Evolutionary conservation across 2,329 filamentous ascomycete genomes (phyloP), one percentile per base, ranked within the genome.

Genomic region (Grosmannia clavigera): DNA sequence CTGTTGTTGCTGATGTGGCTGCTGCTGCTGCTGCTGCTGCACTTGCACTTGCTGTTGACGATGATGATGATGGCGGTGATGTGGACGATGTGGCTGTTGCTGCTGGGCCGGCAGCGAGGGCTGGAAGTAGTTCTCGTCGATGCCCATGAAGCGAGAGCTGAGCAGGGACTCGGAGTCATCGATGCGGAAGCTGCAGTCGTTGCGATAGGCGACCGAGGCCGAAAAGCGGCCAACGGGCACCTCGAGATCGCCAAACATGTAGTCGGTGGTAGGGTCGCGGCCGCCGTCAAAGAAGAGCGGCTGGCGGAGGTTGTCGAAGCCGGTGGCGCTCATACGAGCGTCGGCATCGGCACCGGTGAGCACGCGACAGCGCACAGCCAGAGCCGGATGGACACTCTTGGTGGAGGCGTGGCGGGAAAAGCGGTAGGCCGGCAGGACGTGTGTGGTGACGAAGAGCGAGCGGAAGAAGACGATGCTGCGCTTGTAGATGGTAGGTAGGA

Each of bases 381-480:
- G 75, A 70, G 77, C 77, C 46, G 73, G 81, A 78, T 77, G 84
- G 74, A 84, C 83, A 64, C 83, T 81, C 72, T 92, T 92, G 25
- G 83, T 81, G 64, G 88, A 79, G 57, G 82, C 84, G 67, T 88
- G 86, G 68, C 87, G 82, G 50, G 79, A 84, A 68, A 95, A 87
- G 73, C 87, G 95, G 85, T 88, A 96, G 29, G 88, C 85, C 2
- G 94, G 94, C 63, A 96, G 76, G 63, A 96, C 81, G 67, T 89
- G 87, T 50, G 90, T 83, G 59, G 88, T 88, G 57, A 89, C 84
- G 71, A 89, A 96, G 54, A 99, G 79, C 1, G 91, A 91, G 62
- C 94, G 83, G 73, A 97, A 96, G 67, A 96, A 84, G 65, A 97
- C 88, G 64, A 99, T 95, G 67, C 89, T 90, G 74, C 95, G 94